Evolutionary conservation across 1,139 yeast genomes (phyloP), one percentile per base, ranked within the genome.

Genomic region (Zygotorulaspora mrakii): DNA sequence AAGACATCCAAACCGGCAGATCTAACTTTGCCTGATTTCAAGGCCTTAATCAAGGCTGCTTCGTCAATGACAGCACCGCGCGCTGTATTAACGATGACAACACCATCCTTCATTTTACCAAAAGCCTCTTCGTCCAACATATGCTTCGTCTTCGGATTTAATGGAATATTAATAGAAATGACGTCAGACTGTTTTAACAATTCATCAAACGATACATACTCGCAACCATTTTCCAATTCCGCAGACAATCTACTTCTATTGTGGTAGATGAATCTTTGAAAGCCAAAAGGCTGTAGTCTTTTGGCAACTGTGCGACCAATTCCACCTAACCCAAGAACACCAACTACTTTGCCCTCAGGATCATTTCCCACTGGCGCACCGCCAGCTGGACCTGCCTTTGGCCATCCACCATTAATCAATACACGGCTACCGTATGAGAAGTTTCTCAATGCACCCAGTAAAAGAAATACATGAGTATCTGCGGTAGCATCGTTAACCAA

Each of bases 401-500:
- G 68, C 89, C 91, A 85, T 39, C 72, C 65, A 11, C 89, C 89
- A 20, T 65, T 61, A 11, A 72, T 64, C 47, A 82, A 60, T 33
- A 67, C 65, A 33, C 70, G 62, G 43, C 73, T 72, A 18, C 77
- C 75, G 34, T 57, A 47, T 42, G 69, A 69, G 54, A 74, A 85
- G 64, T 82, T 81, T 58, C 95, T 74, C 55, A 83, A 60, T 1
- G 89, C 80, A 4, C 85, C 77, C 35, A 85, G 61, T 12, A 81
- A 53, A 52, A 85, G 66, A 57, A 68, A 83, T 4, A 83, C 74
- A 40, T 86, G 89, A 2, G 88, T 77, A 52, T 82, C 88, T 1
- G 95, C 95, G 10, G 95, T 87, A 10, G 94, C 84, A 6, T 74
- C 76, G 51, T 83, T 88, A 12, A 84, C 94, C 3, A 83, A 69